Base-by-base conservation (phyloP, 2,329 filamentous ascomycete genomes). In the Pseudofabraea citricarpa region DNA sequence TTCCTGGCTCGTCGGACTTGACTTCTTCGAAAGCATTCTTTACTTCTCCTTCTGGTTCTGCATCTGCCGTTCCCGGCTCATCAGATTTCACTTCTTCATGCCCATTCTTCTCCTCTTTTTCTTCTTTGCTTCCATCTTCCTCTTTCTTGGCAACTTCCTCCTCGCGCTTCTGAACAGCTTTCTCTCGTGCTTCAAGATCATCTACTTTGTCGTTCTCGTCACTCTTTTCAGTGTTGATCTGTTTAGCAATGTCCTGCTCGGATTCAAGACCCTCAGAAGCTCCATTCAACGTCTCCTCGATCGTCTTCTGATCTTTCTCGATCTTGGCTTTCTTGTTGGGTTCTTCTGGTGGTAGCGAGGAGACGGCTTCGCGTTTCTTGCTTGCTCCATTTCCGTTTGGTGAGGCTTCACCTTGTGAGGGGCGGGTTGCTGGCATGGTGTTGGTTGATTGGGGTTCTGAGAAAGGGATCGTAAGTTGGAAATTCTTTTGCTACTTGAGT, bases 11-110 rank as follows among this genome's bases (percentile, higher is more conserved):
- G 45, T 60, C 56, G 26, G 60, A 58, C 36, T 57, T 56, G 41
- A 62, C 60, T 31, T 60, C 53, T 15, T 61, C 59, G 42, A 57
- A 51, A 15, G 48, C 54, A 35, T 62, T 55, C 48, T 39, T 55
- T 40, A 40, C 47, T n/a, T 57, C 46, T 10, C 21, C 15, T 12
- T 12, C 3, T 31, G 13, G 13, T n/a, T 31, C 16, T 12, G 13
- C 6, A 31, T 7, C 13, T 6, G 13, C 13, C 13, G 13, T 15
- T 24, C 36, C 50, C 33, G 55, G 24, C 29, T 59, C 52, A 7
- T 53, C 46, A 20, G 43, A 43, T 18, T 40, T 45, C 18, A 41
- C 27, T 19, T 54, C 36, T 24, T 52, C 39, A 22, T n/a, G 37
- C 29, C 39, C 23, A 10, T 22, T 12, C 24, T 43, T 44, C 38